Base-by-base conservation (phyloP, 2,329 filamentous ascomycete species). In the Dactylellina parvicollis region DNA sequence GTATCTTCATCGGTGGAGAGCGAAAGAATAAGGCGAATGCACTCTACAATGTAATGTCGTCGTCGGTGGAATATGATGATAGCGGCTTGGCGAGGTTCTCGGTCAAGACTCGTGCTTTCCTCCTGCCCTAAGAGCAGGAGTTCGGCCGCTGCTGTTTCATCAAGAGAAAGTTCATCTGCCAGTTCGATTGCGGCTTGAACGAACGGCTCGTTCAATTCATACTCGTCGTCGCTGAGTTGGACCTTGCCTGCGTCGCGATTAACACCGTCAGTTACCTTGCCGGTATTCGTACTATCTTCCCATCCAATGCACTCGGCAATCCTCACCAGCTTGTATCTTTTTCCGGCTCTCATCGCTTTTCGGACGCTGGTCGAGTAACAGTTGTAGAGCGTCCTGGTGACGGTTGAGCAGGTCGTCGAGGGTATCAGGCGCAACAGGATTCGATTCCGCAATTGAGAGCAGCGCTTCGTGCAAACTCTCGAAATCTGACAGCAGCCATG, bases 1-100 rank as follows among this genome's bases (percentile, higher is more conserved):
- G 83, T 80, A 2, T 85, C 81, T 10, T 86, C 82, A 71, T 90
- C 87, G 22, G 87, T 83, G 50, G 88, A 84, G 65, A 88, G 85
- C 10, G 88, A 87, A 70, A 96, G 84, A 62, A 96, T 85, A 28
- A 97, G 84, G 59, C 93, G 89, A 77, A 97, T 83, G 77, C 90
- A 92, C 80, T 96, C 91, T 32, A 98, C 86, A 42, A 96, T 82
- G 78, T 90, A 92, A 78, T 91, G 90, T 75, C 94, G 88, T 76
- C 91, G 88, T 77, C 93, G 89, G 81, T 99, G 94, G 80, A 96
- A 96, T 76, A 89, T 88, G 78, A 98, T 90, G 75, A 97, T 87
- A 71, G 90, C 90, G 77, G 90, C 90, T 79, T 93, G 89, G 61
- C 92, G 85, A 71, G 91, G 85, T 2, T 91, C 85, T 22, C 91